Evolutionary conservation across 805 yeast genomes (phyloP).

Genomic region (Monosporozyma servazzii): DNA sequence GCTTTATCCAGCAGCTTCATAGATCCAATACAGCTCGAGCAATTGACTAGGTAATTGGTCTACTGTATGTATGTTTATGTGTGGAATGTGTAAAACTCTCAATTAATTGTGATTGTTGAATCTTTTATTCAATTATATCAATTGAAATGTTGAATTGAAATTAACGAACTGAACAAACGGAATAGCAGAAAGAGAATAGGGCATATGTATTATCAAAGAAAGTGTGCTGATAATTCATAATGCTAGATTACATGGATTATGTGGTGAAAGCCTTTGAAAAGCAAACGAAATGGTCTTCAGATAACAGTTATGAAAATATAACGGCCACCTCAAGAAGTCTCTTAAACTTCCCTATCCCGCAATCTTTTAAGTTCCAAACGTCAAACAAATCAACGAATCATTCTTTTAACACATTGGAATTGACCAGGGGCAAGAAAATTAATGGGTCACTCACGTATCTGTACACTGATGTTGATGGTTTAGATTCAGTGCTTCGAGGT

Average conservation of each 20-base stretch:
- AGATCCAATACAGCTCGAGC: background rate
- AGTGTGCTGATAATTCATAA: background rate
- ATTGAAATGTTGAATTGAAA: too few relatives aligned
- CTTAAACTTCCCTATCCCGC: conserved; percentile 66
- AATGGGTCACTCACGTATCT: conserved; percentile 80
- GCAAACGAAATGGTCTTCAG: conserved; percentile 69
- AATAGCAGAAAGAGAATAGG: background rate
- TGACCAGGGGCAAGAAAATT: conserved; percentile 52
- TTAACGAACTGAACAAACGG: background rate
- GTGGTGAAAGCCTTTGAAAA: conserved; percentile 62
- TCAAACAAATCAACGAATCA: conserved; percentile 61
- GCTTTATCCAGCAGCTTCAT: background rate
- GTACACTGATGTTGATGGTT: conserved; percentile 48
- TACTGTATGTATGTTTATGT: too few relatives aligned
- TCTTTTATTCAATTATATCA: too few relatives aligned
- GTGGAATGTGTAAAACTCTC: too few relatives aligned
- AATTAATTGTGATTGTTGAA: too few relatives aligned
- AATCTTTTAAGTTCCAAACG: conserved; percentile 53
- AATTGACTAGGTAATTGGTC: background rate
- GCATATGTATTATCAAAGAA: background rate
- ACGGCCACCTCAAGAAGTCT: conserved; percentile 59
- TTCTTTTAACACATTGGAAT: conserved; percentile 63
- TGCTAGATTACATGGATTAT: conserved; percentile 84
- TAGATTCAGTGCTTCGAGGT: conserved; percentile 31
- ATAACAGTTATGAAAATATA: conserved; percentile 66